Evolutionary conservation across 2,329 filamentous ascomycete genomes (phyloP), one percentile per base, ranked within the genome.

Genomic region (Fusarium sacchari): DNA sequence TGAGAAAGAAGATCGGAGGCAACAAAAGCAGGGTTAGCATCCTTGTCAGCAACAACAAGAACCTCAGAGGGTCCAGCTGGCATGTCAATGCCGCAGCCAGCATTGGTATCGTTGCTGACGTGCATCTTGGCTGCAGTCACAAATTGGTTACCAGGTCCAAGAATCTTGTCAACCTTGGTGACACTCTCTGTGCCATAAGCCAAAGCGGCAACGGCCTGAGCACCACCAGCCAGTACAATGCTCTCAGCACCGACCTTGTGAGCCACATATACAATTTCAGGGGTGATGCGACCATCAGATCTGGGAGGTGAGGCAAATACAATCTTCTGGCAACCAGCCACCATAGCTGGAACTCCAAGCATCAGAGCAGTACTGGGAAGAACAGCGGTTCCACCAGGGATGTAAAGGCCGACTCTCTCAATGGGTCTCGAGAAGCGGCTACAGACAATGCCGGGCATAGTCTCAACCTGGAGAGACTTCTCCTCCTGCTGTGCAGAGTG

Each of bases 81-180:
- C 96, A 99, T 99, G 81, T 99, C 96, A 78, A 99, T 99, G 82
- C 94, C 92, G 44, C 98, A 95, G 28, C 94, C 93, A 18, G 96
- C 96, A 68, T 95, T 97, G 49, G 96, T 98, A 81, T 99, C 96
- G 82, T 99, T 99, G 83, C 93, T 94, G 47, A 99, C 96, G 77
- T 95, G 89, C 96, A 99, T 99, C 89, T 99, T 99, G 59, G 94
- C 96, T 2, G 96, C 96, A 1, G 96, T 99, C 44, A 99, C 96
- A 80, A 98, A 99, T 83, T 98, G 96, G 84, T 99, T 99, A 40
- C 96, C 96, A 6, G 96, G 96, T 1, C 96, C 96, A 18, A 98
- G 90, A 77, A 99, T 98, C 89, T 99, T 99, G 87, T 99, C 96
- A 13, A 99, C 96, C 86, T 99, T 99, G 82, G 88, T 94, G 57